Evolutionary conservation across 1,284 basidiomycete genomes (phyloP), one percentile per base, ranked within the genome.

Genomic region (Thelephora terrestris): DNA sequence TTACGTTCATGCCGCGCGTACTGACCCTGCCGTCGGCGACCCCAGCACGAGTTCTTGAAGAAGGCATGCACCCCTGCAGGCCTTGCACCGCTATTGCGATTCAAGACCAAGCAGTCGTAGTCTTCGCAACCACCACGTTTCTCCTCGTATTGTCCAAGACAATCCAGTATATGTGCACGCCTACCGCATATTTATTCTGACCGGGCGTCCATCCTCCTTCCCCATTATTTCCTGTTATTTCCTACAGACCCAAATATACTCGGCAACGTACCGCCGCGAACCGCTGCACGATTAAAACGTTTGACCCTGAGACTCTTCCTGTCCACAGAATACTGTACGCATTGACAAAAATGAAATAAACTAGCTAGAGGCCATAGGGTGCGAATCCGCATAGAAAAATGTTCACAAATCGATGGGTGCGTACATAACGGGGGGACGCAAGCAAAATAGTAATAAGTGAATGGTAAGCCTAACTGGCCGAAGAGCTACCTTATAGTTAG

Each of bases 21-120:
- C 54, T 50, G 38, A 52, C 18, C 42, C 44, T 5, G 48, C 39
- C 46, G 16, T 23, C 47, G 17, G 29, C 44, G 45, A 16, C 25
- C 21, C 5, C 57, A 93, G 91, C 91, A 96, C 62, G 91, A 91
- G 16, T 96, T 96, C 70, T 65, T 96, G 67, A 78, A 78, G 69
- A 94, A 91, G 69, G 76, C 91, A 1, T 96, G 92, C 63, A 75
- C 81, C 4, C 65, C 84, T 16, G 80, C 85, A 2, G 86, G 87
- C 4, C 76, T 96, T 42, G 89, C 92, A 3, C 87, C 91, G 1
- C 69, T 96, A 52, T 66, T 96, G 52, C 75, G 86, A 49, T 85
- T 93, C 61, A 61, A 60, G 58, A 64, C 60, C 46, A 68, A 67
- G 57, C 64, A 66, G 52, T 56, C 58, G 32, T 60, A 64, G 59